phyloP scores from a whole-genome alignment of 768 basidiomycete genomes.

The Mycena alexandri region DNA sequence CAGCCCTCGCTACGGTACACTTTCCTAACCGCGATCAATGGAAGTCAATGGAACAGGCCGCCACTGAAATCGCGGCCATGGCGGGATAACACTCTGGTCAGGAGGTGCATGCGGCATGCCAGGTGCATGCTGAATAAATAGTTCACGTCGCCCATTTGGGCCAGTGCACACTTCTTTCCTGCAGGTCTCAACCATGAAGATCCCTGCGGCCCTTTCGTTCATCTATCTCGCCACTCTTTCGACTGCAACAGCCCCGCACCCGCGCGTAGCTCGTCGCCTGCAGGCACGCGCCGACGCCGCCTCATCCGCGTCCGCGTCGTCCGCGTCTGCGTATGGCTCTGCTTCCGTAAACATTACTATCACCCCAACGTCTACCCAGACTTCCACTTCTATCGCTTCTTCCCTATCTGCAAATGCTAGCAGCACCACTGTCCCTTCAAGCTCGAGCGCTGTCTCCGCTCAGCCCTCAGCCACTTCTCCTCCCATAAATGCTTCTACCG shows the following conservation, averaged over 20 bases:
- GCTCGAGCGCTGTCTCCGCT: slow-evolving; percentile 1
- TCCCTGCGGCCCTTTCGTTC: slow-evolving; percentile 8
- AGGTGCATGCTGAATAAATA: no score
- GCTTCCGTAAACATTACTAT: slow-evolving; percentile 14
- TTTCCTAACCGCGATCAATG: neutral
- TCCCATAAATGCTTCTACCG: slow-evolving; percentile 35
- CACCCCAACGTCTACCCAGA: slow-evolving; percentile 12
- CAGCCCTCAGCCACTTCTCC: slow-evolving; percentile 16
- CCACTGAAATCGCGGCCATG: no score
- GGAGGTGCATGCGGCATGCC: no score
- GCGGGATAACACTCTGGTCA: no score
- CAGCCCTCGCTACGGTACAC: no score
- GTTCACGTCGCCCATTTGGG: no score
- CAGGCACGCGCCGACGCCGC: neutral
- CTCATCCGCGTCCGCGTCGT: no score
- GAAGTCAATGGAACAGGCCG: no score
- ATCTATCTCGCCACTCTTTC: slow-evolving; percentile 19
- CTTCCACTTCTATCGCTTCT: slow-evolving; percentile 2
- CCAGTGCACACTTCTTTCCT: no score
- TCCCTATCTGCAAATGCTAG: slow-evolving; percentile 5
- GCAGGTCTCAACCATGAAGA: slow-evolving; percentile 17
- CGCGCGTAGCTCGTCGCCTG: neutral
- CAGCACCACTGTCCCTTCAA: neutral
- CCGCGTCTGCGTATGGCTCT: no score
- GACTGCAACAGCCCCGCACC: neutral